phyloP scores from a whole-genome alignment of 257 asterid species.

The Capsicum rhomboideum region DNA sequence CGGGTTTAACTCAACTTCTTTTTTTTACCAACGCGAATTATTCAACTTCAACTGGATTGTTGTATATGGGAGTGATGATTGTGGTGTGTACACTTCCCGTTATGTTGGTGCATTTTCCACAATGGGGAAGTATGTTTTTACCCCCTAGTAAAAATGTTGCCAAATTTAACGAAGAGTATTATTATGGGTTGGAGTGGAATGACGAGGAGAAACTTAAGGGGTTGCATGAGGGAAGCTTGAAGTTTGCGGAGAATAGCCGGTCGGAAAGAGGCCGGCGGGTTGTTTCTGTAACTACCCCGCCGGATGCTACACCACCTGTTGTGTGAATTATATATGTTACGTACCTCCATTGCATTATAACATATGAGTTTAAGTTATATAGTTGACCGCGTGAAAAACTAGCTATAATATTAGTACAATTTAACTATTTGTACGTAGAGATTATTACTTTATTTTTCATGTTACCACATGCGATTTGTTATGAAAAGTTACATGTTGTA shows the following conservation, averaged over 20 bases:
- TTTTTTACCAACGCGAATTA: slow-evolving; percentile 36
- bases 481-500: neutral
- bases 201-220: slow-evolving; percentile 39
- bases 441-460: no score
- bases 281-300: slow-evolving; percentile 13
- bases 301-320: neutral
- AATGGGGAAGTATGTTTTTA: slow-evolving; percentile 64
- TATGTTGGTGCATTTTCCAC: slow-evolving; percentile 46
- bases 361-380: no score
- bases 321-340: neutral
- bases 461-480: no score
- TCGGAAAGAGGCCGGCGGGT: slow-evolving; percentile 43
- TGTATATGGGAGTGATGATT: slow-evolving; percentile 44
- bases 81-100: slow-evolving; percentile 40
- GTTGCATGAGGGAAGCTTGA: slow-evolving; percentile 35
- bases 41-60: slow-evolving; percentile 38
- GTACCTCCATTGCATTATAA: neutral
- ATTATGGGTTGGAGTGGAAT: slow-evolving; percentile 41
- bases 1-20: slow-evolving; percentile 41
- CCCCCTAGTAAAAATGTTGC: slow-evolving; percentile 15
- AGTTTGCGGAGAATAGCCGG: slow-evolving; percentile 49
- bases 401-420: neutral
- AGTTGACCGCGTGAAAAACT: no score
- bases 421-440: neutral
- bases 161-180: slow-evolving; percentile 34